These are phyloP conservation scores for Corylus avellana DNA, from an alignment of 306 rosid species.

Conservation along the genomic window DNA sequence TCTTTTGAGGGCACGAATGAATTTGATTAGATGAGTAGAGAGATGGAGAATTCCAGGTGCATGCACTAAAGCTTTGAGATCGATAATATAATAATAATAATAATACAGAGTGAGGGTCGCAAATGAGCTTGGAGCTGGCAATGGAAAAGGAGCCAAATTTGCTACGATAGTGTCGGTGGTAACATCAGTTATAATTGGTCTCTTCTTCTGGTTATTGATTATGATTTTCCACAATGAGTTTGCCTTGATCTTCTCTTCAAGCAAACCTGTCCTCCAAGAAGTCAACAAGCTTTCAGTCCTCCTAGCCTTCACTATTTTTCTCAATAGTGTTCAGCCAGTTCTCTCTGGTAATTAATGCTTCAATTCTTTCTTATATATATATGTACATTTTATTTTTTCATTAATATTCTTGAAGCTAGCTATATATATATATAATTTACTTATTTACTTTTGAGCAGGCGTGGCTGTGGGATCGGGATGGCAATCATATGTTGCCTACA, in stretches of 20 bases:
- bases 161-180: slow-evolving; percentile 66
- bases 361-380: background rate
- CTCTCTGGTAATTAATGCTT: slow-evolving; percentile 51
- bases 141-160: slow-evolving; percentile 74
- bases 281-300: slow-evolving; percentile 58
- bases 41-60: too few species aligned
- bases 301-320: slow-evolving; percentile 66
- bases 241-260: slow-evolving; percentile 56
- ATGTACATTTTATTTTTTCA: background rate
- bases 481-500: slow-evolving; percentile 84
- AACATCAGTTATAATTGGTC: slow-evolving; percentile 59
- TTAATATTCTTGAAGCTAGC: background rate
- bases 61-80: too few species aligned
- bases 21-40: too few species aligned
- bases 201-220: slow-evolving; percentile 60
- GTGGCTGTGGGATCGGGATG: slow-evolving; percentile 95
- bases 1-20: too few species aligned
- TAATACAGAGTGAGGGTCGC: slow-evolving; percentile 75
- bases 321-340: slow-evolving; percentile 80
- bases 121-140: slow-evolving; percentile 87
- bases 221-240: slow-evolving; percentile 46
- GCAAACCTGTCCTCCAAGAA: slow-evolving; percentile 55
- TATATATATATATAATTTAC: background rate
- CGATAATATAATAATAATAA: background rate
- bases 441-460: slow-evolving; percentile 30